phyloP scores from a whole-genome alignment of 2,329 filamentous ascomycete species.

The Xylariaceae sp. region DNA sequence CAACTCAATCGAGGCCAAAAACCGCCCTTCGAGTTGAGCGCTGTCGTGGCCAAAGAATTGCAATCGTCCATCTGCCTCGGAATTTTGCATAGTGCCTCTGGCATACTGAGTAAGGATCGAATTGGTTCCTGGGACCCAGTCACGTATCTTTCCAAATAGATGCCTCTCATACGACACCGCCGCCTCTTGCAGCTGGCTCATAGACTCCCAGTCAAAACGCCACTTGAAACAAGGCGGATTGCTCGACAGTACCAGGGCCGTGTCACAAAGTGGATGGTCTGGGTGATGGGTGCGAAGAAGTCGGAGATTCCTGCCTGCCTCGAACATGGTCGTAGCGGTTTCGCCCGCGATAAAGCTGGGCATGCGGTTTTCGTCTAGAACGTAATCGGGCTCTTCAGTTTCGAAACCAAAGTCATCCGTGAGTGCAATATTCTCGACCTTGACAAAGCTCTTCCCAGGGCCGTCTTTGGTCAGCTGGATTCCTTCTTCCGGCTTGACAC shows the following conservation, averaged over 20 bases:
- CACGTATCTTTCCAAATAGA: slow-evolving; percentile 20
- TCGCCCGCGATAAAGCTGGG: slow-evolving; percentile 66
- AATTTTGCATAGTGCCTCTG: too few species aligned
- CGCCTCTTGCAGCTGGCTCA: slow-evolving; percentile 54
- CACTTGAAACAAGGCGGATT: slow-evolving; percentile 55
- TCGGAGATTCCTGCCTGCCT: slow-evolving; percentile 68
- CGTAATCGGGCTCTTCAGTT: slow-evolving; percentile 50
- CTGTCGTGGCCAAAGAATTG: slow-evolving; percentile 43
- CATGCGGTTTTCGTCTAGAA: slow-evolving; percentile 57
- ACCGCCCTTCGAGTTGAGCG: slow-evolving; percentile 36
- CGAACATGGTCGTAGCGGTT: slow-evolving; percentile 65
- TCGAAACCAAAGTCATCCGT: slow-evolving; percentile 53
- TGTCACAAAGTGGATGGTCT: slow-evolving; percentile 57
- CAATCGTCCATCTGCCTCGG: slow-evolving; percentile 19
- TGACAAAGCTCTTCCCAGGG: slow-evolving; percentile 51
- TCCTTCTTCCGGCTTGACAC: slow-evolving; percentile 52
- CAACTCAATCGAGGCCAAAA: slow-evolving; percentile 43
- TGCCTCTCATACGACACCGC: slow-evolving; percentile 46
- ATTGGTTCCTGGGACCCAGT: slow-evolving; percentile 1
- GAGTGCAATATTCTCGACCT: slow-evolving; percentile 45
- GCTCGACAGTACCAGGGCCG: slow-evolving; percentile 36
- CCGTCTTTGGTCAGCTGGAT: slow-evolving; percentile 44
- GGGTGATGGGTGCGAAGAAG: slow-evolving; percentile 65
- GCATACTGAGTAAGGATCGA: too few species aligned
- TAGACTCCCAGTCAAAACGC: slow-evolving; percentile 65